Conservation (phyloP, 2,329 filamentous ascomycete species). For the Cryphonectria parasitica region DNA sequence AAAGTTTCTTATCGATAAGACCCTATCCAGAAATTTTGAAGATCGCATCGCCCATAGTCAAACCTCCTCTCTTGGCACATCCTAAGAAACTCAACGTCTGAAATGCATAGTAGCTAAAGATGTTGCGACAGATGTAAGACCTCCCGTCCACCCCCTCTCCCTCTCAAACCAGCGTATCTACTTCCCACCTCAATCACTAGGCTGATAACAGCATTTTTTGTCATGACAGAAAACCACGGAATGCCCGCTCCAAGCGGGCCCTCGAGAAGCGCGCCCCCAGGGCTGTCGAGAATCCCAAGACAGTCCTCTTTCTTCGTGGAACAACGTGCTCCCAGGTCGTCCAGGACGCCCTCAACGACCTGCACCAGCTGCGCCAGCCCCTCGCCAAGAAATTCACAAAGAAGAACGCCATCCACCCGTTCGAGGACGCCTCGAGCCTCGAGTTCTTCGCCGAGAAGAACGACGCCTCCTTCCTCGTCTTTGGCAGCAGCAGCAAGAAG, state of each 20-base stretch:
- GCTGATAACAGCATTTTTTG: background rate
- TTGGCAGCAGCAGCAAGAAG: conserved; percentile 89
- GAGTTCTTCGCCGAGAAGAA: conserved; percentile 98
- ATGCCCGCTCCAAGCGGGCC: conserved; percentile 90
- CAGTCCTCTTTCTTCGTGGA: conserved; percentile 85
- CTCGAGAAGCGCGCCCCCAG: conserved; percentile 94
- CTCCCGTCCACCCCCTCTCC: background rate
- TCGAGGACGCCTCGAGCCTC: conserved; percentile 84
- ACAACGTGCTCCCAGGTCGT: conserved; percentile 82
- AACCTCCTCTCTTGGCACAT: background rate
- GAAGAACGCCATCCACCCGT: conserved; percentile 95
- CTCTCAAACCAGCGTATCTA: background rate
- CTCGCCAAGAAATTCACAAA: conserved; percentile 91
- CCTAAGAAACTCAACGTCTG: background rate
- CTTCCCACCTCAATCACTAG: too few relatives aligned
- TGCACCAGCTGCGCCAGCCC: conserved; percentile 83
- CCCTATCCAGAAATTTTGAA: conserved; percentile 25
- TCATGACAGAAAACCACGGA: conserved; percentile 58
- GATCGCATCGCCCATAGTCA: background rate
- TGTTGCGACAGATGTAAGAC: conserved; percentile 54
- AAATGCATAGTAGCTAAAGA: conserved; percentile 34
- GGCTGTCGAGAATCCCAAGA: conserved; percentile 85
- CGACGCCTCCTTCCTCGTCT: conserved; percentile 83
- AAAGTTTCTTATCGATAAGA: conserved; percentile 26
- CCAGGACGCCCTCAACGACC: conserved; percentile 81